Percentiles rank a stretch among this genome's conserved stretches.
Conservation (phyloP, 176 grass and related monocot species). For the Oryza glumipatula region DNA sequence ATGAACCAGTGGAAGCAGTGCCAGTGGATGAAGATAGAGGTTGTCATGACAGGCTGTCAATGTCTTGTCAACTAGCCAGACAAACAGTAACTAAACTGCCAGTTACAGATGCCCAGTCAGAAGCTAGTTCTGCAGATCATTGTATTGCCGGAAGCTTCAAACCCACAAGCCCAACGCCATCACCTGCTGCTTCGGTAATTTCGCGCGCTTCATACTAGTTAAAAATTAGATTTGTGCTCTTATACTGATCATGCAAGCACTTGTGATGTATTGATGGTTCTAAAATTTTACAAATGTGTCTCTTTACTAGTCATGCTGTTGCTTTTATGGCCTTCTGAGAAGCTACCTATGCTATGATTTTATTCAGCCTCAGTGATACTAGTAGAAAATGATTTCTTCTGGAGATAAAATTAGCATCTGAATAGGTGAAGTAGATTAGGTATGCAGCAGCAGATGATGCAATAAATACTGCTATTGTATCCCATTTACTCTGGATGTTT, state of each 20-base stretch:
- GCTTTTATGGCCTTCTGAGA: not conserved
- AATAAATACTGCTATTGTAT: not conserved
- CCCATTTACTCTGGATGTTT: not conserved
- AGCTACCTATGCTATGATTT: not conserved
- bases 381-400: slow-evolving; percentile 11
- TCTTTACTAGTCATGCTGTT: slow-evolving; percentile 27
- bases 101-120: slow-evolving; percentile 59
- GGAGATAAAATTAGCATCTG: not conserved
- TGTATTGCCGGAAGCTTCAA: slow-evolving; percentile 39
- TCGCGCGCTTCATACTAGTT: slow-evolving; percentile 13
- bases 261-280: slow-evolving; percentile 19
- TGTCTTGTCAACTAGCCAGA: slow-evolving; percentile 46
- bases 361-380: not conserved
- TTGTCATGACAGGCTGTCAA: slow-evolving; percentile 45
- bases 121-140: slow-evolving; percentile 46
- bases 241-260: slow-evolving; percentile 32
- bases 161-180: slow-evolving; percentile 32
- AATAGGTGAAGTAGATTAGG: not conserved
- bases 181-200: slow-evolving; percentile 64
- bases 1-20: slow-evolving; percentile 35
- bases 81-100: slow-evolving; percentile 34
- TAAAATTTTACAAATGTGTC: slow-evolving; percentile 16
- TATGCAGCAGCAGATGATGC: slow-evolving; percentile 3
- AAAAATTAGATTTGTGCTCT: slow-evolving; percentile 23
- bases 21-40: slow-evolving; percentile 43